Evolutionary conservation across 768 basidiomycete species (phyloP), one percentile per base, ranked within the genome.

Genomic region (Auricularia heimuer): DNA sequence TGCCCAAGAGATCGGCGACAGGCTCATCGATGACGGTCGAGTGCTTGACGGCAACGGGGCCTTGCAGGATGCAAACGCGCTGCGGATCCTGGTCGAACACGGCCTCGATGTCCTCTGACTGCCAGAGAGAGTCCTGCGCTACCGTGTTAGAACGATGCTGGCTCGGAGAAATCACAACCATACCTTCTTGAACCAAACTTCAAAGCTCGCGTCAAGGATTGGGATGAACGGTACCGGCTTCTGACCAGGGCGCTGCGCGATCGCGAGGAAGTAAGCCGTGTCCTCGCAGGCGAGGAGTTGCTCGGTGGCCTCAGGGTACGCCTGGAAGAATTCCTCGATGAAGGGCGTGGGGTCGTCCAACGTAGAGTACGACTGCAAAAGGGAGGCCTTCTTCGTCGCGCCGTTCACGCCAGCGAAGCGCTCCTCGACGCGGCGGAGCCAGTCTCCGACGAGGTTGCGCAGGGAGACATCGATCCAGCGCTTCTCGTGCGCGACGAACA

Each of bases 181-280:
- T 67, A 90, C 92, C 89, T 99, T 99, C 84, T 99, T 98, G 81
- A 99, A 98, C 97, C 97, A 99, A 62, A 98, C 94, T 74, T 95
- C 93, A 72, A 98, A 98, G 69, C 77, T 86, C 24, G 88, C 86
- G 73, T 98, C 95, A 62, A 98, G 84, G 36, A 99, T 87, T 3
- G 96, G 95, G 70, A 99, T 97, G 81, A 98, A 99, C 0, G 97
- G 97, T 6, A 89, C 96, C 1, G 97, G 97, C 77, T 98, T 99
- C 81, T 99, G 97, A 3, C 94, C 94, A 12, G 93, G 92, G 61
- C 97, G 85, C 76, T 99, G 96, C 29, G 92, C 82, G 71, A 99
- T 98, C 39, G 92, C 89, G 45, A 98, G 84, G 86, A 99, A 98
- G 78, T 87, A 99, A 0, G 93, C 92, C 62, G 89, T 86, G 75